A percentile compares a stretch with the other conserved stretches of the same genome.
These are phyloP conservation scores for Gigaspora rosea DNA, from an alignment of 192 early-diverging fungal species.

Conservation along the genomic window DNA sequence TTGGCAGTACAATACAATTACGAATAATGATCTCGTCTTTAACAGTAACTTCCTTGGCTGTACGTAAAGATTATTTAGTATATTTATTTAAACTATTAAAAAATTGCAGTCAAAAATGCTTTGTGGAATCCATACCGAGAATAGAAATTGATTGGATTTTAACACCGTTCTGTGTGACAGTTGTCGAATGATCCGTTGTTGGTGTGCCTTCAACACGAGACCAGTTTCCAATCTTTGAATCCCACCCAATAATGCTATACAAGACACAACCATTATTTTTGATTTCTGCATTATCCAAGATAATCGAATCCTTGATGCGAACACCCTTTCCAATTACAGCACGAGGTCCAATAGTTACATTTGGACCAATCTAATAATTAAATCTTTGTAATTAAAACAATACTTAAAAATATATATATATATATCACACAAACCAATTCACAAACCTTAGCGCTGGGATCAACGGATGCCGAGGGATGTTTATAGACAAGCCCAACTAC, in stretches of 20 bases:
- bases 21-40: conserved; percentile 93
- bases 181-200: conserved; percentile 62
- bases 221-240: conserved; percentile 92
- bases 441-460: conserved; percentile 82
- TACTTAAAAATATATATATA: not conserved
- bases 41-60: conserved; percentile 84
- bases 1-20: conserved; percentile 96
- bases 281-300: conserved; percentile 91
- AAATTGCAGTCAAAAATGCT: not conserved
- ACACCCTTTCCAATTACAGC: conserved; percentile 87
- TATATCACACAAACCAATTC: not conserved
- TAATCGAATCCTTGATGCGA: conserved; percentile 90
- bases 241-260: conserved; percentile 92
- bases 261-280: conserved; percentile 87
- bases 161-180: conserved; percentile 82
- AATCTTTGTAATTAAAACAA: conserved; percentile 4
- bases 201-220: conserved; percentile 89
- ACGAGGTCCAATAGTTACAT: conserved; percentile 93
- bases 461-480: conserved; percentile 90
- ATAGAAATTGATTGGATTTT: conserved; percentile 93
- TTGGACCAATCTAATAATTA: conserved; percentile 79
- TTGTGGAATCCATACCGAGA: conserved; percentile 55
- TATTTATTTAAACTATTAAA: not conserved
- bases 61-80: not conserved
- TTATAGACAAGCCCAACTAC: conserved; percentile 92